Evolutionary conservation across 2,329 filamentous ascomycete species (phyloP).

Genomic region (Epicoccum nigrum): DNA sequence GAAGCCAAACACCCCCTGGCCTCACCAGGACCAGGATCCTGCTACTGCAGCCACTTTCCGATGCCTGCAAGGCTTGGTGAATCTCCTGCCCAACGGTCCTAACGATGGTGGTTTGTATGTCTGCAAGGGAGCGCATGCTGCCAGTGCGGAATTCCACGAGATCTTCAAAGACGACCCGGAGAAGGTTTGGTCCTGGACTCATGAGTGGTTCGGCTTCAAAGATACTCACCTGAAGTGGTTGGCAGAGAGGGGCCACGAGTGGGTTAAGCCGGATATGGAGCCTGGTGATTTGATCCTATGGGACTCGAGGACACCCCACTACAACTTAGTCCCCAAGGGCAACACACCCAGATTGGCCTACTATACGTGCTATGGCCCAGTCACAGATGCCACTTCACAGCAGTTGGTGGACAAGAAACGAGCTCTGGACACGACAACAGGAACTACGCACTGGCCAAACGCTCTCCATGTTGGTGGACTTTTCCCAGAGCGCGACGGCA

Average conservation of each 20-base stretch:
- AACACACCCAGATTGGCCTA: background rate
- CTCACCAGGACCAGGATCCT: background rate
- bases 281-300: background rate
- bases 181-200: constrained; percentile 1
- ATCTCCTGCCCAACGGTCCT: background rate
- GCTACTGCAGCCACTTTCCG: background rate
- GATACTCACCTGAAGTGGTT: background rate
- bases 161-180: constrained; percentile 2
- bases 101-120: background rate
- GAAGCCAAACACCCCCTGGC: background rate
- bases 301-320: background rate
- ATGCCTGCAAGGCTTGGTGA: background rate
- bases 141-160: background rate
- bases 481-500: background rate
- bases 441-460: constrained; percentile 3
- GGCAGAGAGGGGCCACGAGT: background rate
- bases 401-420: constrained; percentile 1
- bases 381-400: background rate
- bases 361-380: background rate
- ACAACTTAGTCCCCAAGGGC: background rate
- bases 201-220: constrained; percentile 3
- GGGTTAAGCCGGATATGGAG: background rate
- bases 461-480: constrained; percentile 2
- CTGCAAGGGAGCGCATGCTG: background rate
- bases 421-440: background rate